Evolutionary conservation across 31 red algal species (phyloP), one percentile per base, ranked within the genome.

Genomic region (Asparagopsis taxiformis): DNA sequence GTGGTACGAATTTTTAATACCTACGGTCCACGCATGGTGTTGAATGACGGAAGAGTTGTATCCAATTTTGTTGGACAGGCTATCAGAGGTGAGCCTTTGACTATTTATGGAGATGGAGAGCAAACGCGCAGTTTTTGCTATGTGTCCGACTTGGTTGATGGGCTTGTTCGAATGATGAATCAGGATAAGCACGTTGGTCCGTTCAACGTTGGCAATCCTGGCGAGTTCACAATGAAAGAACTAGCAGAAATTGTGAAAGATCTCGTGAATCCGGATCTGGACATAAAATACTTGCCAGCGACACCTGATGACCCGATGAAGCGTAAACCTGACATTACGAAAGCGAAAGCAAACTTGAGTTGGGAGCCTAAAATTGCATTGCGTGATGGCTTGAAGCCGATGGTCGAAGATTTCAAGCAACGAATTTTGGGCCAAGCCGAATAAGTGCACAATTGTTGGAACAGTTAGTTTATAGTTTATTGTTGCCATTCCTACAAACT

Each of bases 1-100:
- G 83, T 99, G 15, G 92, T 89, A 4, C 97, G 97, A 52, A 99
- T 99, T 44, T 99, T 99, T 60, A 99, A 99, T 61, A 99, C 97
- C 33, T 99, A 99, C 51, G 97, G 97, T 32, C 91, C 88, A 28
- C 82, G 97, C 31, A 99, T 99, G 97, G 83, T 93, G 20, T 80
- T 91, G 33, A 93, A 96, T 56, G 97, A 99, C 62, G 97, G 97
- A 2, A 75, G 97, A 9, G 97, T 99, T 8, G 92, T 99, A 13
- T 89, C 87, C 50, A 99, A 99, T 55, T 99, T 99, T 87, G 89
- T 99, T 2, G 84, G 59, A 39, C 97, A 99, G 56, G 92, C 89
- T 22, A 77, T 96, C 32, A 79, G 81, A 17, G 97, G 97, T 11
- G 84, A 93, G 29, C 84, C 88, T 50, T 70, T 99, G 28, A 99